Conservation (phyloP, 495 filamentous ascomycete species). For the Penicillium argentinense region DNA sequence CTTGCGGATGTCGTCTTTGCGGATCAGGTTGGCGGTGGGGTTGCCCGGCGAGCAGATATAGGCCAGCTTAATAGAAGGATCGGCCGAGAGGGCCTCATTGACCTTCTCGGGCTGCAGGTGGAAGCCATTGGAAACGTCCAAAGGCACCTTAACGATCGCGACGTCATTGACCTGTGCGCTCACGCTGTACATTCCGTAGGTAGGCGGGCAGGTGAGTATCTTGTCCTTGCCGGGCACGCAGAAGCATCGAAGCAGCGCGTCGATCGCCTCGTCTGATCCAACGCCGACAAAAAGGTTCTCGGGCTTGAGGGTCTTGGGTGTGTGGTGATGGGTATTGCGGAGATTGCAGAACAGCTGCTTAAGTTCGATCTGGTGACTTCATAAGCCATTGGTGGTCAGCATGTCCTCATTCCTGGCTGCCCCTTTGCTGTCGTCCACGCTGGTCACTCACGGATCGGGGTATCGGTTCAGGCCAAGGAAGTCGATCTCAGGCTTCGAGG, state of each 20-base stretch:
- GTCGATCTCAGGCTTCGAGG: slow-evolving; percentile 55
- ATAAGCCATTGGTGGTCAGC: neutral
- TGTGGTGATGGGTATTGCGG: slow-evolving; percentile 83
- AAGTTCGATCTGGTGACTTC: slow-evolving; percentile 76
- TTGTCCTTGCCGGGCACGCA: slow-evolving; percentile 83
- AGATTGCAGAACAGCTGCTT: slow-evolving; percentile 86
- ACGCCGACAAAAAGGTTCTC: slow-evolving; percentile 92
- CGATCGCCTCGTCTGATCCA: slow-evolving; percentile 94
- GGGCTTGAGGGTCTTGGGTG: slow-evolving; percentile 67
- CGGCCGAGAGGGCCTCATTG: slow-evolving; percentile 57
- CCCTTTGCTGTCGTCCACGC: no score
- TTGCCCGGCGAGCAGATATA: slow-evolving; percentile 96
- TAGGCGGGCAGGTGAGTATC: slow-evolving; percentile 92
- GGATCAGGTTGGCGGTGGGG: slow-evolving; percentile 77
- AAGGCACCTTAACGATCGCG: slow-evolving; percentile 76
- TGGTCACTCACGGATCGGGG: slow-evolving; percentile 74
- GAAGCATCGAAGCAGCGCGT: slow-evolving; percentile 89
- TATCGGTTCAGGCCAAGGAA: slow-evolving; percentile 85
- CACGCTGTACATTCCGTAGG: slow-evolving; percentile 97
- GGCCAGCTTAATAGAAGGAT: slow-evolving; percentile 75
- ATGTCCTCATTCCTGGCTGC: no score
- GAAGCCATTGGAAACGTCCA: slow-evolving; percentile 64
- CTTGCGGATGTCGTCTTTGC: slow-evolving; percentile 69
- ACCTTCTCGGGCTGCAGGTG: slow-evolving; percentile 69
- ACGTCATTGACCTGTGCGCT: slow-evolving; percentile 93